Base-by-base conservation (phyloP, 768 basidiomycete genomes). In the Boletus fagicola region DNA sequence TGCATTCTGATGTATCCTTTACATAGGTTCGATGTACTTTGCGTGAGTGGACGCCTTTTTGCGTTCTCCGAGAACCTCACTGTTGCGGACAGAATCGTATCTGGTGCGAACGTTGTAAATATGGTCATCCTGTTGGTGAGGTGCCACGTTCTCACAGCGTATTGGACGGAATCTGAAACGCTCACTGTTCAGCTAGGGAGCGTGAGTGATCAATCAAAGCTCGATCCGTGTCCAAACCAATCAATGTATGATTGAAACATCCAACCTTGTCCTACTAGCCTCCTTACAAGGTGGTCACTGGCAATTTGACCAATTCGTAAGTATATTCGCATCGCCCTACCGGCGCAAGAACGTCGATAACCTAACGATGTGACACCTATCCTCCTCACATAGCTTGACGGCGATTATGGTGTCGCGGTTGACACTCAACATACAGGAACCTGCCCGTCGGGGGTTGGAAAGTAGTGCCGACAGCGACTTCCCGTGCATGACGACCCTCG, bases 341-440 rank as follows among this genome's bases (percentile, higher is more conserved):
- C 10, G 30, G 12, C 8, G n/a, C 13, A 20, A 18, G 26, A 50
- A 33, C 15, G 15, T 31, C 48, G 33, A 51, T 5, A 15, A 36
- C 9, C 18, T 8, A 13, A 38, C 13, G 1, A 33, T 38, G 30
- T 5, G 7, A 4, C 22, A 3, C 43, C 46, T 44, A 12, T 35
- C 30, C 24, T 16, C 20, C 13, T 8, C 31, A 12, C n/a, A 44
- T 20, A 66, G 62, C 36, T 11, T 66, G 20, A 62, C 53, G 12
- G 54, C 48, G 24, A 53, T 54, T 3, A 49, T 66, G 65, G 57
- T 62, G 12, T 60, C 58, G 22, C 54, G 66, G 28, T 28, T 67
- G 46, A 48, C 60, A 57, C 54, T 64, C 51, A 67, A 64, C n/a
- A 30, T 67, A 26, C 56, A 60, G 5, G 59, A 57, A 15, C 40